These are phyloP conservation scores for Juncus inflexus DNA, from an alignment of 176 grass and related monocot genomes.

Conservation along the genomic window DNA sequence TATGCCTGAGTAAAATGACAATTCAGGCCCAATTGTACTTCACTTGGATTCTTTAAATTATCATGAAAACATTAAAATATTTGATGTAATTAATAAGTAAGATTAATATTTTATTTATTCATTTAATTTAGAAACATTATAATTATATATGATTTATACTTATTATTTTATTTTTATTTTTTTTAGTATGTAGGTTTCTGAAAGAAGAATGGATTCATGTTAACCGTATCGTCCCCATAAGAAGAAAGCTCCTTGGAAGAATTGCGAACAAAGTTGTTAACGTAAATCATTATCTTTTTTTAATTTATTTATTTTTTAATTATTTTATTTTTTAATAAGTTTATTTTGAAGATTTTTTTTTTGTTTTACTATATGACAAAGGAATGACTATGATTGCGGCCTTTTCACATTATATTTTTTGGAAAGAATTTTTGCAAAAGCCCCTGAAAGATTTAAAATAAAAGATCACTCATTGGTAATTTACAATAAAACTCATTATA, in stretches of 20 bases:
- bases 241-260: constrained; percentile 52
- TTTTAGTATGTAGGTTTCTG: constrained; percentile 53
- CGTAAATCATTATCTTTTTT: constrained; percentile 26
- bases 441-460: constrained; percentile 76
- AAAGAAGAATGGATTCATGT: constrained; percentile 76
- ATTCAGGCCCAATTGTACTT: no score
- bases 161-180: neutral
- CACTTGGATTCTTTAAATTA: no score
- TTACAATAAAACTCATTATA: neutral
- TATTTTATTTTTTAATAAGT: no score
- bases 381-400: constrained; percentile 87
- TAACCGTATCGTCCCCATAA: constrained; percentile 39
- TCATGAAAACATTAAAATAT: no score
- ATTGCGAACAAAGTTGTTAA: constrained; percentile 47
- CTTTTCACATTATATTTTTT: constrained; percentile 91
- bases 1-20: no score
- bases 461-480: constrained; percentile 50
- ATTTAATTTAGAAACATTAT: no score
- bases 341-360: neutral
- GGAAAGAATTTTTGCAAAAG: constrained; percentile 58
- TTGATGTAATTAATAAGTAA: no score
- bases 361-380: constrained; percentile 61
- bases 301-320: neutral
- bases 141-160: neutral
- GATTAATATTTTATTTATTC: no score